Evolutionary conservation across 257 asterid genomes (phyloP), one percentile per base, ranked within the genome.

Genomic region (Misopates orontium): DNA sequence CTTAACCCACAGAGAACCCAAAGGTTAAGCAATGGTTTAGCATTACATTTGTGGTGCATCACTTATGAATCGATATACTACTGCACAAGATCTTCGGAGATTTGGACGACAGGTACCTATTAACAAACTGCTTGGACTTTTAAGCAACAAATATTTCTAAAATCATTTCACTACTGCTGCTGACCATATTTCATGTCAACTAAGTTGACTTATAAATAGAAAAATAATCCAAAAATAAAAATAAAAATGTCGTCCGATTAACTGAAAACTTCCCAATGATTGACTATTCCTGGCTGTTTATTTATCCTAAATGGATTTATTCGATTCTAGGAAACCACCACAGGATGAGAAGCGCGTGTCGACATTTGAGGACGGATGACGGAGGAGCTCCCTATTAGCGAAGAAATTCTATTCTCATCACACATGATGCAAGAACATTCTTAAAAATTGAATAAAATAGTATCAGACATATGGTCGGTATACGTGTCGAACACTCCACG

Each of bases 1-100:
- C 28, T 67, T 60, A 78, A 51, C 77, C 78, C 76, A 64, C 24
- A 17, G 56, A 44, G 19, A 22, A 16, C 31, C 58, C 76, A 61
- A 75, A 67, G 74, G 81, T 69, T 69, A 66, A 69, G 65, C n/a
- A n/a, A n/a, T n/a, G n/a, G n/a, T n/a, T 67, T 28, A 66, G 48
- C 64, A 70, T 21, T 50, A 5, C 21, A 19, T 11, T 23, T 70
- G n/a, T 40, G 10, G 44, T 62, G 41, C 62, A 18, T 36, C 53
- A 39, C 22, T 51, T 9, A 7, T 22, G 56, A 32, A 58, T 22
- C 32, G 45, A 59, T 36, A 49, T 36, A 59, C 32, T 24, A 5
- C 41, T 50, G 1, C 36, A 41, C 50, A 51, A 62, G 64, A 58
- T 72, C 63, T 36, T 68, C 47, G 55, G 67, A 28, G 51, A 44